Conservation (phyloP, 345 rosid genomes). For the Eucalyptus erythrocorys region DNA sequence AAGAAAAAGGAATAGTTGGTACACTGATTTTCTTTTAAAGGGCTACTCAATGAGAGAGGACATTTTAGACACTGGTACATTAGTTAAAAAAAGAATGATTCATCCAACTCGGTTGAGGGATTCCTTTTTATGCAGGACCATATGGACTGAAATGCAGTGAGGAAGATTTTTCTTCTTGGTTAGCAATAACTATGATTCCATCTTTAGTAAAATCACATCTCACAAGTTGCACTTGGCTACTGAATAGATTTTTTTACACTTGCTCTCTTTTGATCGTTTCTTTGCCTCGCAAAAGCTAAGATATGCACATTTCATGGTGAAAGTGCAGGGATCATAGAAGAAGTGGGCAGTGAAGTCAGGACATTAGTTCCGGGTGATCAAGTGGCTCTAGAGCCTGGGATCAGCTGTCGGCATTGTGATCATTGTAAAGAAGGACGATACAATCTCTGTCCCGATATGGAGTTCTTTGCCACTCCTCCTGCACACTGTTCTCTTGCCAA, state of each 20-base stretch:
- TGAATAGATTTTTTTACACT: background rate
- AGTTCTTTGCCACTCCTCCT: slow-evolving; percentile 87
- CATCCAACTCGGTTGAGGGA: background rate
- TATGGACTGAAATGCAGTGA: background rate
- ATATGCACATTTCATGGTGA: slow-evolving; percentile 55
- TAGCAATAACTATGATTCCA: background rate
- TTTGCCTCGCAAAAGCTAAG: slow-evolving; percentile 36
- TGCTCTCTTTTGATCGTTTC: background rate
- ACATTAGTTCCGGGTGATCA: slow-evolving; percentile 54
- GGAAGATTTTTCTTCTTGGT: background rate
- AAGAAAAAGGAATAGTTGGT: background rate
- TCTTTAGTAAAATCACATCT: background rate
- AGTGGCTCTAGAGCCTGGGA: slow-evolving; percentile 88
- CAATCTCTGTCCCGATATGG: slow-evolving; percentile 86
- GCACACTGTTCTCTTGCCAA: slow-evolving; percentile 83
- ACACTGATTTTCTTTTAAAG: background rate
- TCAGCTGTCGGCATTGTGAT: slow-evolving; percentile 71
- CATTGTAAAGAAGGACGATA: slow-evolving; percentile 66
- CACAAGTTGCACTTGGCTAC: background rate
- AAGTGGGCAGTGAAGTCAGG: slow-evolving; percentile 64
- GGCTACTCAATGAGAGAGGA: background rate
- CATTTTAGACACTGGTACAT: background rate
- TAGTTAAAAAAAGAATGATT: background rate
- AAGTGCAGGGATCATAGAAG: slow-evolving; percentile 83
- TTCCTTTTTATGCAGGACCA: background rate